phyloP scores from a whole-genome alignment of 352 stramenopile genomes.

The Globisporangium spinosum region DNA sequence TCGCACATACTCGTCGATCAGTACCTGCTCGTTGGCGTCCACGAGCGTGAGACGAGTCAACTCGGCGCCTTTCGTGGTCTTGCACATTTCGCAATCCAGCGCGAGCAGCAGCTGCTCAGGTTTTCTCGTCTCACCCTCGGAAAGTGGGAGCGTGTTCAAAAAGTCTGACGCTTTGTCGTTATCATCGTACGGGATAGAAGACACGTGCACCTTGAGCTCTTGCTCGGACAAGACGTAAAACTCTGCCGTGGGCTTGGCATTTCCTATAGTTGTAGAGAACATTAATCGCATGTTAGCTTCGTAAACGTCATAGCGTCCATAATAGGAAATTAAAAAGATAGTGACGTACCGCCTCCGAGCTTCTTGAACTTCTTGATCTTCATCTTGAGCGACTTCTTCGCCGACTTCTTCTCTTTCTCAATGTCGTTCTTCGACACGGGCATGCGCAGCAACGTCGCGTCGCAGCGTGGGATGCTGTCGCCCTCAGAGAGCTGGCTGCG shows the following conservation, averaged over 20 bases:
- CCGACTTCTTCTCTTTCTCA: conserved; percentile 68
- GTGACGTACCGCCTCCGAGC: conserved; percentile 32
- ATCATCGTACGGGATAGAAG: conserved; percentile 51
- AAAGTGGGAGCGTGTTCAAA: conserved; percentile 36
- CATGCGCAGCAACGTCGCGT: conserved; percentile 63
- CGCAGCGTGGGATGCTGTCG: conserved; percentile 74
- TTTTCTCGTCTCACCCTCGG: conserved; percentile 26
- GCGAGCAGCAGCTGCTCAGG: conserved; percentile 57
- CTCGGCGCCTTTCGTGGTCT: conserved; percentile 84
- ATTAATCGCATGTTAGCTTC: background rate
- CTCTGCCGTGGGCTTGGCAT: conserved; percentile 46
- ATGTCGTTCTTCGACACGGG: conserved; percentile 72
- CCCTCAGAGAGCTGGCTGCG: conserved; percentile 54
- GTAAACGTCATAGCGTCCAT: background rate
- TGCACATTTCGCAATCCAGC: conserved; percentile 88
- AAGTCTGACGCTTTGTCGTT: conserved; percentile 33
- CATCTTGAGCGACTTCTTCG: conserved; percentile 82
- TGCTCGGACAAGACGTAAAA: conserved; percentile 76
- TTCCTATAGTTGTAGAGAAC: conserved; percentile 22
- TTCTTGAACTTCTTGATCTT: conserved; percentile 90
- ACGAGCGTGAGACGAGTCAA: conserved; percentile 72
- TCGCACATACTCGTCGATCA: conserved; percentile 83
- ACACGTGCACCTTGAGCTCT: conserved; percentile 53
- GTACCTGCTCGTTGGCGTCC: conserved; percentile 53
- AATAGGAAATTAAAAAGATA: background rate